A percentile compares a stretch with the other conserved stretches of the same genome.
Conservation (phyloP, 768 basidiomycete species). For the Multifurca ochricompacta region DNA sequence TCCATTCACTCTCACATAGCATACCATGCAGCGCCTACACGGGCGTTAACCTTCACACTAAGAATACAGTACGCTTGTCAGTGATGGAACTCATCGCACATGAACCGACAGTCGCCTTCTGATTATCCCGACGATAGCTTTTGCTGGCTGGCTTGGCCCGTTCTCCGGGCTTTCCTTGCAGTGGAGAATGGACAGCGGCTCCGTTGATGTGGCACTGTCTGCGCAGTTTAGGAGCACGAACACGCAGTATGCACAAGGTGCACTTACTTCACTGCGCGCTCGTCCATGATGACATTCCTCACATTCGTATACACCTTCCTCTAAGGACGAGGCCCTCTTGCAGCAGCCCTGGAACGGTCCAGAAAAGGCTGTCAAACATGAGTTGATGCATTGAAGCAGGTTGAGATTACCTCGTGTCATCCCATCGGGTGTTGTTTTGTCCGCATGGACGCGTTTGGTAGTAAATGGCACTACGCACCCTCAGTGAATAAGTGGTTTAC, state of each 20-base stretch:
- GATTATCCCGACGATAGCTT: slow-evolving; percentile 55
- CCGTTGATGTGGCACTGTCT: slow-evolving; percentile 31
- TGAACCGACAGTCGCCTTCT: slow-evolving; percentile 41
- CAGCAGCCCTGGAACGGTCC: slow-evolving; percentile 55
- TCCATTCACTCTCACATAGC: slow-evolving; percentile 44
- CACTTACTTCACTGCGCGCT: slow-evolving; percentile 35
- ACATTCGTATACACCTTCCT: slow-evolving; percentile 56
- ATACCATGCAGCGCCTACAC: slow-evolving; percentile 49
- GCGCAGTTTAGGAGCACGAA: slow-evolving; percentile 37
- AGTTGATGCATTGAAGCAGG: not conserved
- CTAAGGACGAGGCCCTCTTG: slow-evolving; percentile 44
- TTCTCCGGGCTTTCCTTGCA: slow-evolving; percentile 31
- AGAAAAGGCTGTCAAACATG: not conserved
- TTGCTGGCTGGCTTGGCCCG: slow-evolving; percentile 54
- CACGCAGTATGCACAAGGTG: slow-evolving; percentile 31
- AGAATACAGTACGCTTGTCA: not conserved
- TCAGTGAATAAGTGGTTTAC: slow-evolving; percentile 27
- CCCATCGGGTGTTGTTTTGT: slow-evolving; percentile 56
- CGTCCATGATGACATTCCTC: slow-evolving; percentile 48
- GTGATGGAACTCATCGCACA: not conserved
- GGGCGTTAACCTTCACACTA: slow-evolving; percentile 61
- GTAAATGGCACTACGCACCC: not conserved
- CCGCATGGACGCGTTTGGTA: slow-evolving; percentile 28
- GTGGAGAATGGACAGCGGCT: slow-evolving; percentile 16
- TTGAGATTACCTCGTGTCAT: slow-evolving; percentile 43